Conservation (phyloP, 345 rosid genomes). For the Combretum micranthum region DNA sequence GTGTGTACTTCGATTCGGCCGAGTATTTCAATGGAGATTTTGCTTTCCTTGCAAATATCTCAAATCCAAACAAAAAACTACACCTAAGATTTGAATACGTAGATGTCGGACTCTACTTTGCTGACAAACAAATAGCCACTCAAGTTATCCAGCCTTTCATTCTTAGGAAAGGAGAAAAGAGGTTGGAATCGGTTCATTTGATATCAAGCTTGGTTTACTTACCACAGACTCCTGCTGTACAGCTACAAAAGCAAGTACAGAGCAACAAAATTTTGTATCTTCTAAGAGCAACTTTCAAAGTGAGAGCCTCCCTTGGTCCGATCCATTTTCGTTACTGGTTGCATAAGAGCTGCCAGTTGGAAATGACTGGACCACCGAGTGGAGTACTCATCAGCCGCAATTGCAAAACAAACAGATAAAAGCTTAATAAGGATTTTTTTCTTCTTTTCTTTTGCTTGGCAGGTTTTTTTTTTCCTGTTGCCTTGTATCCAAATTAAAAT, state of each 20-base stretch:
- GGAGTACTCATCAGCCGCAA: constrained; percentile 51
- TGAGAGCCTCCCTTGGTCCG: constrained; percentile 60
- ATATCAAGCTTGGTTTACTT: constrained; percentile 70
- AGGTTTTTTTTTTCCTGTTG: no score
- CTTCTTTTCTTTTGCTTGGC: not conserved
- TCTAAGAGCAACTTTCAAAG: constrained; percentile 58
- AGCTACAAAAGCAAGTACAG: constrained; percentile 65
- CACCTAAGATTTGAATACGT: constrained; percentile 53
- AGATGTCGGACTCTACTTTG: constrained; percentile 59
- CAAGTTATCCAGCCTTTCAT: constrained; percentile 62
- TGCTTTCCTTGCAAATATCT: constrained; percentile 53
- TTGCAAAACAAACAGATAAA: constrained; percentile 61
- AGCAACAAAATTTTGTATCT: constrained; percentile 50
- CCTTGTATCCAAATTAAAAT: no score
- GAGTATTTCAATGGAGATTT: constrained; percentile 77
- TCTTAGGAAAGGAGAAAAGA: constrained; percentile 43
- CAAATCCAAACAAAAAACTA: constrained; percentile 72
- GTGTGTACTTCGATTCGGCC: constrained; percentile 68
- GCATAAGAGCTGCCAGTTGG: constrained; percentile 64
- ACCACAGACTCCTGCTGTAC: constrained; percentile 48
- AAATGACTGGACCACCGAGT: constrained; percentile 66
- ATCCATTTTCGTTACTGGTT: constrained; percentile 70
- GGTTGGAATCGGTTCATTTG: constrained; percentile 50
- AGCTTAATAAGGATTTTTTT: constrained; percentile 1
- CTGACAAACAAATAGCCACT: constrained; percentile 42